Conservation (phyloP, 2,329 filamentous ascomycete genomes). For the Geosmithia flava region DNA sequence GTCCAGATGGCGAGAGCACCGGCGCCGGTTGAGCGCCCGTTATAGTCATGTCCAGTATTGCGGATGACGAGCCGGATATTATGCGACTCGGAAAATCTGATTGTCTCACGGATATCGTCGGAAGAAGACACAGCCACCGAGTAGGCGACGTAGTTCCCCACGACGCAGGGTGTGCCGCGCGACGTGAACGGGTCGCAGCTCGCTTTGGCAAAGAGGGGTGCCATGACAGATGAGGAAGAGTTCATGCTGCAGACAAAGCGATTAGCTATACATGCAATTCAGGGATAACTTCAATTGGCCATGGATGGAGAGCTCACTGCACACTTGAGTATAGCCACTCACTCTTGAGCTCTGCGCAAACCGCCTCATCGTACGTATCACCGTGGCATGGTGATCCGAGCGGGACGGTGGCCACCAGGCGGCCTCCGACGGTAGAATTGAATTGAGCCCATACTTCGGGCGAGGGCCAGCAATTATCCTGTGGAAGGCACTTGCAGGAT, state of each 20-base stretch:
- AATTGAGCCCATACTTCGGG: conserved; percentile 6
- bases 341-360: conserved; percentile 21
- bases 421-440: conserved; percentile 6
- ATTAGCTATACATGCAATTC: not conserved
- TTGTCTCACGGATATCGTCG: conserved; percentile 23
- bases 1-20: conserved; percentile 18
- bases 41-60: conserved; percentile 29
- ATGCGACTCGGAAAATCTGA: conserved; percentile 17
- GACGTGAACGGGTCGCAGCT: conserved; percentile 23
- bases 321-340: conserved; percentile 10
- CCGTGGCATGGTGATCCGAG: conserved; percentile 36
- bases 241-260: not conserved
- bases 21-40: conserved; percentile 18
- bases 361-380: conserved; percentile 23
- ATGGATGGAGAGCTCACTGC: not conserved
- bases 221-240: conserved; percentile 18
- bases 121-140: conserved; percentile 10
- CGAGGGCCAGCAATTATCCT: conserved; percentile 8
- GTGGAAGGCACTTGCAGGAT: not conserved
- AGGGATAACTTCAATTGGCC: not conserved
- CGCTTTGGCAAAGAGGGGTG: conserved; percentile 21
- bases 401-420: conserved; percentile 11
- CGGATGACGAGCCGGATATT: conserved; percentile 27
- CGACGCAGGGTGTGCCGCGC: conserved; percentile 25
- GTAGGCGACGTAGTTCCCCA: conserved; percentile 11